Conservation (phyloP, 805 yeast species). For the Lipomyces mesembrius region DNA sequence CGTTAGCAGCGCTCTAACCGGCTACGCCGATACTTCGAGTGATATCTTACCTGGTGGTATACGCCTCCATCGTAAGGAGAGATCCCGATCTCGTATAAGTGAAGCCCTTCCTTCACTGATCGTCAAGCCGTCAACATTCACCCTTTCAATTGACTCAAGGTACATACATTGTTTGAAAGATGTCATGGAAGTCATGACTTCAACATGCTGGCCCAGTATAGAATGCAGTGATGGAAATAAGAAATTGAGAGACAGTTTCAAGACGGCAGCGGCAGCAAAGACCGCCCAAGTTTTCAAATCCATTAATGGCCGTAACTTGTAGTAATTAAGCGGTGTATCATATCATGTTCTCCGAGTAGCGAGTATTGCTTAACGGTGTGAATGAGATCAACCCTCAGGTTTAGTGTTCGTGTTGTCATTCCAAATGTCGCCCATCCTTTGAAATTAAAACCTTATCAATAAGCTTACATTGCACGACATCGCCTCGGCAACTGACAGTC, state of each 20-base stretch:
- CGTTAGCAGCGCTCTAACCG: background rate
- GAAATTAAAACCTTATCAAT: background rate
- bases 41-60: slow-evolving; percentile 60
- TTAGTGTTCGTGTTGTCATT: no score
- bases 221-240: slow-evolving; percentile 27
- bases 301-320: background rate
- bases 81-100: slow-evolving; percentile 58
- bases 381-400: background rate
- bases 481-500: background rate
- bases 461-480: background rate
- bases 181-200: slow-evolving; percentile 73
- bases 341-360: background rate
- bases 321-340: background rate
- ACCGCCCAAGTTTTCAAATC: slow-evolving; percentile 12
- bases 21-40: background rate
- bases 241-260: slow-evolving; percentile 16
- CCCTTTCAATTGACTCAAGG: slow-evolving; percentile 44
- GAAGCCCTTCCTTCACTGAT: slow-evolving; percentile 65
- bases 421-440: background rate
- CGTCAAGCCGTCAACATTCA: background rate
- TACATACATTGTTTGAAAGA: slow-evolving; percentile 59
- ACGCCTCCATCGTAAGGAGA: slow-evolving; percentile 84
- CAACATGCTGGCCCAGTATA: slow-evolving; percentile 57
- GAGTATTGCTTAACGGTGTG: background rate
- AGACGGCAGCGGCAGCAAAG: slow-evolving; percentile 13